A percentile compares a stretch with the other conserved stretches of the same genome.
phyloP scores from a whole-genome alignment of 1,139 yeast species.

The Yamadazyma songkhlaensis region DNA sequence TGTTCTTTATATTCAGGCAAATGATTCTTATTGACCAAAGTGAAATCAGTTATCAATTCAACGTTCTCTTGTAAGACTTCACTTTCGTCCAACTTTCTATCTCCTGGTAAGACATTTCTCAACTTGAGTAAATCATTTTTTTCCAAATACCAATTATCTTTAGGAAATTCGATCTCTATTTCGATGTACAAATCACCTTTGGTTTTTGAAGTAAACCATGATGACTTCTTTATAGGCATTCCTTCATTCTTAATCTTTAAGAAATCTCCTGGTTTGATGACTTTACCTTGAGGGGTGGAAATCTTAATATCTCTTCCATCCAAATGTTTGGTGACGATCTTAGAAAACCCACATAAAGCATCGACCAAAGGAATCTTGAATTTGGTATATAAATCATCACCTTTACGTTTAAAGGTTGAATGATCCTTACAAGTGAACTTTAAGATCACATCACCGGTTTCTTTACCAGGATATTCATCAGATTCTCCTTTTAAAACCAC shows the following conservation, averaged over 20 bases:
- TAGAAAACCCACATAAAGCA: conserved; percentile 77
- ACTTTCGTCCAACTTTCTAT: conserved; percentile 23
- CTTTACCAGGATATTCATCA: conserved; percentile 73
- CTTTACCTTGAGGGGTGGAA: conserved; percentile 70
- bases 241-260: conserved; percentile 76
- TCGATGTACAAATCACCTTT: conserved; percentile 76
- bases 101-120: conserved; percentile 53
- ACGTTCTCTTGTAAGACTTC: conserved; percentile 36
- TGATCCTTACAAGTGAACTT: conserved; percentile 50
- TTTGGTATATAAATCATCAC: conserved; percentile 61
- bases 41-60: conserved; percentile 42
- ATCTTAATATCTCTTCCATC: conserved; percentile 75
- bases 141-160: conserved; percentile 76
- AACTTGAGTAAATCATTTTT: conserved; percentile 55
- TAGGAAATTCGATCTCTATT: conserved; percentile 77
- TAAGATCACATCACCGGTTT: conserved; percentile 77
- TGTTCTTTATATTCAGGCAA: conserved; percentile 35
- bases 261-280: conserved; percentile 73
- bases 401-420: conserved; percentile 52
- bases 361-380: conserved; percentile 69
- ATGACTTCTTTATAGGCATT: conserved; percentile 60
- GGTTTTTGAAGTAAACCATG: conserved; percentile 27
- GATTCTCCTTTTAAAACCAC: conserved; percentile 68
- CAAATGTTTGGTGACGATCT: conserved; percentile 65
- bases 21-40: conserved; percentile 24